These are phyloP conservation scores for Podospora comata DNA, from an alignment of 495 filamentous ascomycete species.

Conservation along the genomic window DNA sequence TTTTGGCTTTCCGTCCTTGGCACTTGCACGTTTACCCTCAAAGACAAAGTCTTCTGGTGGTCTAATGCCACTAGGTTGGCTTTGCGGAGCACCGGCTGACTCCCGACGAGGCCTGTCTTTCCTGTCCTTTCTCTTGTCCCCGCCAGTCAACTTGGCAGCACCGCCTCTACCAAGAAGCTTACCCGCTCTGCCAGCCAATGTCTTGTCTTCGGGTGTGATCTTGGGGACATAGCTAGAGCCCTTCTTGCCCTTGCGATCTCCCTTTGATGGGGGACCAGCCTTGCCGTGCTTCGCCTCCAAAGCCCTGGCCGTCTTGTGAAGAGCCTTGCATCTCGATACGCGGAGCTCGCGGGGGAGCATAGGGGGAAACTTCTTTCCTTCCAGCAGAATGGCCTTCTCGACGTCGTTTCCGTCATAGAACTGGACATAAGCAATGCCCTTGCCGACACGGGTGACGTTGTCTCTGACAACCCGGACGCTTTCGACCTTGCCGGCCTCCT, in stretches of 20 bases:
- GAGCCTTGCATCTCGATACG: constrained; percentile 76
- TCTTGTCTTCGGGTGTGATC: constrained; percentile 62
- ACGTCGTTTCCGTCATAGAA: constrained; percentile 83
- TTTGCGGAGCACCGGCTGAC: neutral
- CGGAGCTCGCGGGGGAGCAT: constrained; percentile 85
- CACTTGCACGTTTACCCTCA: constrained; percentile 81
- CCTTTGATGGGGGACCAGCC: constrained; percentile 4
- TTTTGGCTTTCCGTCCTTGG: constrained; percentile 56
- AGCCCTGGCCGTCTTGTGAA: constrained; percentile 62
- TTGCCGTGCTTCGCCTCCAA: constrained; percentile 35
- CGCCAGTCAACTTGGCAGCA: constrained; percentile 55
- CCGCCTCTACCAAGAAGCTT: constrained; percentile 81
- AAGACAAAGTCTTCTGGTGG: constrained; percentile 73
- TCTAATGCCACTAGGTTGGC: constrained; percentile 30
- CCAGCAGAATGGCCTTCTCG: constrained; percentile 78
- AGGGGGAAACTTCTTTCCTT: constrained; percentile 89
- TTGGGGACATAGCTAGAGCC: constrained; percentile 58
- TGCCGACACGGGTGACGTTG: constrained; percentile 82
- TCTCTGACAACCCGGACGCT: constrained; percentile 93
- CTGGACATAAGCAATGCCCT: constrained; percentile 97
- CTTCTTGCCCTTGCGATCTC: constrained; percentile 15
- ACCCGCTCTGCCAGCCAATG: constrained; percentile 71
- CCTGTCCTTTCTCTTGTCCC: constrained; percentile 27
- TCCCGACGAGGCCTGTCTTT: constrained; percentile 28
- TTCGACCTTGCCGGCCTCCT: constrained; percentile 76